Base-by-base conservation (phyloP, 2,329 filamentous ascomycete species). In the Zymoseptoria crescenta region DNA sequence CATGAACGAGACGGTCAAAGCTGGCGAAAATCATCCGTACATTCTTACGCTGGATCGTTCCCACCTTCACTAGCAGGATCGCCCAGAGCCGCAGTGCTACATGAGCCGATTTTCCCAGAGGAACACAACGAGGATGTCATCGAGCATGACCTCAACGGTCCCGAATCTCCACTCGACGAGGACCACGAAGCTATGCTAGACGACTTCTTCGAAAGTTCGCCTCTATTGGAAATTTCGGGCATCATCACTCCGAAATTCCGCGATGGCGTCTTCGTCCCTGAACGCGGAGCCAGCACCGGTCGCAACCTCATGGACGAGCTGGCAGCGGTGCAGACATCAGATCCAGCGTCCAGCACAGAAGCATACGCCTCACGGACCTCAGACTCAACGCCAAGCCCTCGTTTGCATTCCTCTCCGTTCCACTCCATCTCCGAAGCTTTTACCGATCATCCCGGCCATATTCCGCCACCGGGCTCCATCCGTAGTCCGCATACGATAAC, bases 221-320 rank as follows among this genome's bases (percentile, higher is more conserved):
- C 35, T 6, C 35, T 45, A 16, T 16, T 45, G 35, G 19, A 45
- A n/a, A 30, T 59, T 53, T 10, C 52, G 48, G n/a, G 24, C 54
- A 3, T 66, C 63, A 19, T 54, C 58, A 6, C 57, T 61, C 41
- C 35, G 13, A 45, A 13, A 5, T 45, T 45, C 13, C 35, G 35
- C 13, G 35, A 45, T 45, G 35, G 35, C 13, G 35, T 45, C 4
- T 6, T 16, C 20, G 70, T 65, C 24, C 64, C 65, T 28, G 61
- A 59, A 4, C 49, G 61, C 13, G 61, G 59, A 54, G 52, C 41
- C 5, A 19, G 49, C 35, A 30, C 63, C 3, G 69, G 70, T 24
- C 66, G 70, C 35, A 74, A 72, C 54, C 62, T 74, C 4, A 68
- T 73, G 62, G 71, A 74, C 49, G 72, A 74, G 61, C 59, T 74